Evolutionary conservation across 2,329 filamentous ascomycete genomes (phyloP).

Genomic region (Trichoderma brevicompactum): DNA sequence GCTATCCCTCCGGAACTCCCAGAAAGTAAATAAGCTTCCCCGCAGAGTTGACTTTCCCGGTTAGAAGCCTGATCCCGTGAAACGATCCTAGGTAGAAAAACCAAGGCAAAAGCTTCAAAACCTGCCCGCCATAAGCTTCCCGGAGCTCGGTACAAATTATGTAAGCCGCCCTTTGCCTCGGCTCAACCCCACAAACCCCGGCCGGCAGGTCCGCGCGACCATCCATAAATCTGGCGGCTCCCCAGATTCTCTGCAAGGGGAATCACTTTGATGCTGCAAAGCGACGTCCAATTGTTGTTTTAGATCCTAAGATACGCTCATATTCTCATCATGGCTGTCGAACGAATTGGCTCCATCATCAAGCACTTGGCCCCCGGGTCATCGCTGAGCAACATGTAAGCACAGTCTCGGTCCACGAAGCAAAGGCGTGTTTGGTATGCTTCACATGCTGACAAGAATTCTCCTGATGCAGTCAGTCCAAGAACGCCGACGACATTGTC

Average conservation of each 20-base stretch:
- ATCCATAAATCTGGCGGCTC: constrained; percentile 25
- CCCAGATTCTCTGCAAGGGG: constrained; percentile 7
- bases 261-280: constrained; percentile 1
- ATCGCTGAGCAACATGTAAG: constrained; percentile 78
- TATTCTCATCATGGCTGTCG: constrained; percentile 68
- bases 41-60: neutral
- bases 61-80: neutral
- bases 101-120: neutral
- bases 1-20: neutral
- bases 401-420: no score
- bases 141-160: constrained; percentile 23
- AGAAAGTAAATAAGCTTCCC: neutral
- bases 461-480: constrained; percentile 68
- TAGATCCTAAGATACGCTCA: constrained; percentile 1
- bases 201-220: constrained; percentile 7
- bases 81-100: neutral
- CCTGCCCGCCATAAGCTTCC: neutral
- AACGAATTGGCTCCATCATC: constrained; percentile 85
- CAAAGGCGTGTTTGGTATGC: neutral
- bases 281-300: constrained; percentile 1
- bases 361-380: constrained; percentile 80
- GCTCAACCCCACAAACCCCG: constrained; percentile 28
- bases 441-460: constrained; percentile 26
- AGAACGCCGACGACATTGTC: constrained; percentile 95
- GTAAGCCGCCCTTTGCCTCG: constrained; percentile 27